These are phyloP conservation scores for Ailanthus altissimus DNA, from an alignment of 345 rosid species.

Conservation along the genomic window DNA sequence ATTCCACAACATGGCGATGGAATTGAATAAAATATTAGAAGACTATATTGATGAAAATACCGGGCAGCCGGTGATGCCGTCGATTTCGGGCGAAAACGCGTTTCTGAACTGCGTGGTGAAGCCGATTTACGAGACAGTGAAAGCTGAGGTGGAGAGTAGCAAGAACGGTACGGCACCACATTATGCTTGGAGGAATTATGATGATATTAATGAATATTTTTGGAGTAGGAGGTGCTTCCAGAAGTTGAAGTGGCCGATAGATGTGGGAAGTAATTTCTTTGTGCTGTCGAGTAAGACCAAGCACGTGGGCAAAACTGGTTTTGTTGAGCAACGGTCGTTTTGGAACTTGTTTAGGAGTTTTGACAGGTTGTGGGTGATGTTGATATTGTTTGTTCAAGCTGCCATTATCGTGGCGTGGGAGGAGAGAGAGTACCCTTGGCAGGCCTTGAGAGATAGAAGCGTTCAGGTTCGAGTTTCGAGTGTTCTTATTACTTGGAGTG, in stretches of 20 bases:
- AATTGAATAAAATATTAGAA: conserved; percentile 73
- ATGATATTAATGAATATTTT: conserved; percentile 92
- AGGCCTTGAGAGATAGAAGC: conserved; percentile 42
- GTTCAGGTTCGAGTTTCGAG: conserved; percentile 76
- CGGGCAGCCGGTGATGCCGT: conserved; percentile 81
- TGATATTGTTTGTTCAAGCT: conserved; percentile 74
- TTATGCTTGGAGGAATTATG: conserved; percentile 89
- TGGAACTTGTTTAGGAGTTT: conserved; percentile 86
- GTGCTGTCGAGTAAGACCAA: conserved; percentile 50
- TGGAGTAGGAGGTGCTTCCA: conserved; percentile 89
- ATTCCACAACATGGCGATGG: conserved; percentile 93
- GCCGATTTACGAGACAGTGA: conserved; percentile 78
- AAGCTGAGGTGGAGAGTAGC: conserved; percentile 79
- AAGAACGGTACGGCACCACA: conserved; percentile 95
- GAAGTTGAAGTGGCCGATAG: conserved; percentile 89
- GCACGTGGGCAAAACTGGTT: conserved; percentile 93
- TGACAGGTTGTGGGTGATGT: conserved; percentile 84
- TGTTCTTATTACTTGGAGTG: conserved; percentile 85
- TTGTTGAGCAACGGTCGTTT: conserved; percentile 93
- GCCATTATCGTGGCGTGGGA: conserved; percentile 79
- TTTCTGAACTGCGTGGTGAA: conserved; percentile 68
- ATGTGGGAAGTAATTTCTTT: conserved; percentile 70
- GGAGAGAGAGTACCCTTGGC: conserved; percentile 60
- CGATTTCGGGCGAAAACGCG: conserved; percentile 74
- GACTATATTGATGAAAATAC: conserved; percentile 90